Evolutionary conservation across 805 yeast genomes (phyloP), one percentile per base, ranked within the genome.

Genomic region (Zygoascus biomembranicola): DNA sequence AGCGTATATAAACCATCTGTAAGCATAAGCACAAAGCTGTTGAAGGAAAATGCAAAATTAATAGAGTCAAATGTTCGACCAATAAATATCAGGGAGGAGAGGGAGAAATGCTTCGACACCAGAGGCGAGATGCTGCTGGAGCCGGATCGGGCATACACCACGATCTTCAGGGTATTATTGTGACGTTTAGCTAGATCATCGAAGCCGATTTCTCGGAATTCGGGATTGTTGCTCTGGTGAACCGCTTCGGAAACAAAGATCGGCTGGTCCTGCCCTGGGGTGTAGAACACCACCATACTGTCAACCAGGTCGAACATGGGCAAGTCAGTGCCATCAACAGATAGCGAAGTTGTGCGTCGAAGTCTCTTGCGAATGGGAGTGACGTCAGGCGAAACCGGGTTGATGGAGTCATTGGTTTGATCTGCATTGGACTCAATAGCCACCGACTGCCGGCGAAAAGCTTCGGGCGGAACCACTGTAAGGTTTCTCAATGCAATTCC

Each of bases 1-100:
- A 37, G 31, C 2, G 51, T 32, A 47, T 62, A 62, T 16, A 56
- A 53, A 13, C 65, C 65, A 42, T 62, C 65, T 1, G 57, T 32
- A 16, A 62, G 54, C 14, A 48, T 43, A 10, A 62, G 13, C 1
- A 62, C 43, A 6, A 59, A 14, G 20, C 63, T 48, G 48, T 61
- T 61, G 23, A 48, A 16, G 10, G 55, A 51, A 32, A 60, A 56
- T 16, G 54, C 18, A 20, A 43, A 23, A 14, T 54, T 32, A 13
- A 59, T 52, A 8, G 50, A 42, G 50, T 57, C 63, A 8, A 52
- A 31, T 8, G 60, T 18, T 20, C 53, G 43, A 47, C 64, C 60
- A 9, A 59, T 32, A 51, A 61, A 61, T n/a, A 20, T 39, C 43
- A 61, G 49, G 5, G 42, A 32, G 11, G 47, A 31, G 23, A 61